Evolutionary conservation across 2,329 filamentous ascomycete species (phyloP).

Genomic region (Nigrospora osmanthi): DNA sequence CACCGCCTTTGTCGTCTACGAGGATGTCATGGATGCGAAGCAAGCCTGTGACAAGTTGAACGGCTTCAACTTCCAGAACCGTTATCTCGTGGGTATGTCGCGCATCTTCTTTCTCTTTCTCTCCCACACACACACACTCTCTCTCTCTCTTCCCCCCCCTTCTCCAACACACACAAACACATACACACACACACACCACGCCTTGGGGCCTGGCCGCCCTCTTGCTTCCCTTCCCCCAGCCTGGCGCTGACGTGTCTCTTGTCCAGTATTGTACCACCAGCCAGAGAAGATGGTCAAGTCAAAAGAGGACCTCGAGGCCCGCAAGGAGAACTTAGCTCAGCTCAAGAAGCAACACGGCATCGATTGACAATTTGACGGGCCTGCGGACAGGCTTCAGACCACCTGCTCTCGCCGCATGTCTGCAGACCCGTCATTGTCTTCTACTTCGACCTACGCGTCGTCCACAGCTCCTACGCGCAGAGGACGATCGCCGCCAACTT

Average conservation of each 20-base stretch:
- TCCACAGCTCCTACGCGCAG: constrained; percentile 13
- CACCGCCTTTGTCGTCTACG: constrained; percentile 98
- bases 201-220: neutral
- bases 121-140: too few species aligned
- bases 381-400: constrained; percentile 45
- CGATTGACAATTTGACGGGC: constrained; percentile 83
- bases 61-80: constrained; percentile 99
- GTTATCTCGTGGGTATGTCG: constrained; percentile 86
- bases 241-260: constrained; percentile 4
- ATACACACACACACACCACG: too few species aligned
- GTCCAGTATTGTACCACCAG: constrained; percentile 53
- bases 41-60: constrained; percentile 99
- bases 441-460: constrained; percentile 25
- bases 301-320: constrained; percentile 88
- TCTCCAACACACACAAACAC: too few species aligned
- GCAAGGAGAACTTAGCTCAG: constrained; percentile 95
- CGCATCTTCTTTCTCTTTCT: neutral
- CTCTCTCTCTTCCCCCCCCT: neutral
- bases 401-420: constrained; percentile 33
- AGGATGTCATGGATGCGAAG: constrained; percentile 98
- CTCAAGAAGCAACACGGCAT: constrained; percentile 97
- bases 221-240: neutral
- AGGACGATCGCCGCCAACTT: constrained; percentile 5
- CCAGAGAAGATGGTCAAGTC: constrained; percentile 66
- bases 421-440: constrained; percentile 54